Evolutionary conservation across 306 rosid genomes (phyloP).

Genomic region (Vigna radiata): DNA sequence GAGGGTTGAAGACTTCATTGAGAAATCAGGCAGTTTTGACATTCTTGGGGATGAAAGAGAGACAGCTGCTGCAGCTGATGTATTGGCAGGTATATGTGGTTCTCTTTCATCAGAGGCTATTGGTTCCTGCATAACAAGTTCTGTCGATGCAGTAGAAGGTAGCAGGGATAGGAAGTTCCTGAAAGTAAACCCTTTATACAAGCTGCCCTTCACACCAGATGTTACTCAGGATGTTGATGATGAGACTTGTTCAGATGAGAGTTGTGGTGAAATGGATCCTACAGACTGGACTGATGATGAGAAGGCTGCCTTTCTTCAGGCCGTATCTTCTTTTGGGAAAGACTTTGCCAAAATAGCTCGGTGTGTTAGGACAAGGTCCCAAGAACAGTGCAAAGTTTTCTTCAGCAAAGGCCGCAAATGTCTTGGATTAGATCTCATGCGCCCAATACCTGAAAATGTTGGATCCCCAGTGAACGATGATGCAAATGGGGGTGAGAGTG

Average conservation of each 20-base stretch:
- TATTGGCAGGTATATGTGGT: slow-evolving; percentile 89
- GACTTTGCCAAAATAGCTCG: slow-evolving; percentile 76
- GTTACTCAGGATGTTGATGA: slow-evolving; percentile 62
- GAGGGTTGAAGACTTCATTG: slow-evolving; percentile 48
- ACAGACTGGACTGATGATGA: slow-evolving; percentile 91
- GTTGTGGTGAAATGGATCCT: slow-evolving; percentile 89
- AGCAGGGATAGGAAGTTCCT: slow-evolving; percentile 59
- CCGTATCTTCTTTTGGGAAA: slow-evolving; percentile 82
- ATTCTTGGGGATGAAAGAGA: slow-evolving; percentile 73
- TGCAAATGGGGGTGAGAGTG: slow-evolving; percentile 78
- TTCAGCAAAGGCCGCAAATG: slow-evolving; percentile 93
- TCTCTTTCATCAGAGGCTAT: slow-evolving; percentile 88
- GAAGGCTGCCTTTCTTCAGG: slow-evolving; percentile 78
- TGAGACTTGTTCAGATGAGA: slow-evolving; percentile 91
- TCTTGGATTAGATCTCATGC: slow-evolving; percentile 79
- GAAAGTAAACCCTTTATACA: slow-evolving; percentile 50
- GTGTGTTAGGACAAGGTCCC: slow-evolving; percentile 74
- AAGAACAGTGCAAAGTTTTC: slow-evolving; percentile 89
- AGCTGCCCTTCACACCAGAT: slow-evolving; percentile 55
- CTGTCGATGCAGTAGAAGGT: slow-evolving; percentile 69
- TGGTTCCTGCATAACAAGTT: slow-evolving; percentile 82
- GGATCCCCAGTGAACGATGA: slow-evolving; percentile 63
- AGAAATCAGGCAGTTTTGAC: slow-evolving; percentile 64
- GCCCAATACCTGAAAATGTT: slow-evolving; percentile 55
- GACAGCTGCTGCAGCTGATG: slow-evolving; percentile 88